A percentile compares a stretch with the other conserved stretches of the same genome.
These are phyloP conservation scores for Trebouxiophyceae sp. DNA, from an alignment of 163 green algal species.

Conservation along the genomic window DNA sequence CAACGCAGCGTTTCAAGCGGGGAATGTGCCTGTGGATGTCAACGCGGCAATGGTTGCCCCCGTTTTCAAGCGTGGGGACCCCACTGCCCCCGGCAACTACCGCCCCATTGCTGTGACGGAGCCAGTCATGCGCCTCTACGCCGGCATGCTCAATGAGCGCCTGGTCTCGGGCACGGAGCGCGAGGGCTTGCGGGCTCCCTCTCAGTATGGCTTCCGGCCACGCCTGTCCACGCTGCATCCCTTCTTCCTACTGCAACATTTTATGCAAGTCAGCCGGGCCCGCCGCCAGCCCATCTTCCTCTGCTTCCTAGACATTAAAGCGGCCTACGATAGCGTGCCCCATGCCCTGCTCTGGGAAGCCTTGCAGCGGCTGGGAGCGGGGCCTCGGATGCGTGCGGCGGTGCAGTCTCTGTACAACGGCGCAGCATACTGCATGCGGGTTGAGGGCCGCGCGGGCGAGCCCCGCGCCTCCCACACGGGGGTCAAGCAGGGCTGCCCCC, in stretches of 20 bases:
- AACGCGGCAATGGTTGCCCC: background rate
- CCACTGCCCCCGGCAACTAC: constrained; percentile 7
- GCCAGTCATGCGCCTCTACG: constrained; percentile 7
- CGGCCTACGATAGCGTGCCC: constrained; percentile 10
- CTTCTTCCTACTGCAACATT: constrained; percentile 8
- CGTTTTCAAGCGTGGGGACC: constrained; percentile 2
- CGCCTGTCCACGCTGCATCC: constrained; percentile 4
- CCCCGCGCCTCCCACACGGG: background rate
- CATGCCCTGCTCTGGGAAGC: constrained; percentile 4
- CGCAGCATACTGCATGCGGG: background rate
- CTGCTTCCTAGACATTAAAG: constrained; percentile 15
- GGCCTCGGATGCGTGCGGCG: constrained; percentile 4
- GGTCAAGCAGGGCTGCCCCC: constrained; percentile 10
- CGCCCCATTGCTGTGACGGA: constrained; percentile 9
- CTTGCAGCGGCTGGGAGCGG: background rate
- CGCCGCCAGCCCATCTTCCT: background rate
- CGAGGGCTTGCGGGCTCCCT: background rate
- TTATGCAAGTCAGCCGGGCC: background rate
- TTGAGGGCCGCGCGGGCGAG: background rate
- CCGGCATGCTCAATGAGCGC: background rate
- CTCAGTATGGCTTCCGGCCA: constrained; percentile 8
- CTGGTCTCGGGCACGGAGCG: constrained; percentile 1
- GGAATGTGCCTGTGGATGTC: background rate
- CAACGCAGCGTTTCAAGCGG: background rate
- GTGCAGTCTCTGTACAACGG: constrained; percentile 7